A percentile compares a stretch with the other conserved stretches of the same genome.
These are phyloP conservation scores for Malassezia globosa DNA, from an alignment of 1,284 basidiomycete genomes.

Conservation along the genomic window DNA sequence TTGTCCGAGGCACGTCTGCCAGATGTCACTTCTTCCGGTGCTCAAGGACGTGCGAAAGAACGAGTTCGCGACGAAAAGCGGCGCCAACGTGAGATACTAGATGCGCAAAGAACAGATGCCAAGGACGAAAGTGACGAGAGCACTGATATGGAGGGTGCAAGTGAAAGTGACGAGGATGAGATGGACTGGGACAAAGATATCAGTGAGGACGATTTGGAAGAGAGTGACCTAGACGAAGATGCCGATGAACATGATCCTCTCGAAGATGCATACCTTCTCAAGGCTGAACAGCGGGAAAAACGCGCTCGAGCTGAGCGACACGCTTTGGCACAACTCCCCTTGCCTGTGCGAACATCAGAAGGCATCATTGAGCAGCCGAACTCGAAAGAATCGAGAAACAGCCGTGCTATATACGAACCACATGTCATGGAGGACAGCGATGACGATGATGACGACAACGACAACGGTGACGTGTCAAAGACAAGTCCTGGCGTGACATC, in stretches of 20 bases:
- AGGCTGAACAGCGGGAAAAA: constrained; percentile 22
- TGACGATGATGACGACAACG: constrained; percentile 11
- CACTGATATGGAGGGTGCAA: constrained; percentile 62
- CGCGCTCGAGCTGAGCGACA: constrained; percentile 12
- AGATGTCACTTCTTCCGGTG: constrained; percentile 1
- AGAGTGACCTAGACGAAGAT: constrained; percentile 5
- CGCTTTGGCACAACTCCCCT: constrained; percentile 18
- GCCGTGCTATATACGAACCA: constrained; percentile 25
- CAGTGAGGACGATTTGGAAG: neutral
- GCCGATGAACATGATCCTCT: constrained; percentile 8
- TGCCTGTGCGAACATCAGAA: constrained; percentile 15
- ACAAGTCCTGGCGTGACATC: constrained; percentile 1
- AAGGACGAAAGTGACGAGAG: constrained; percentile 57
- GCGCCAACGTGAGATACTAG: constrained; percentile 8
- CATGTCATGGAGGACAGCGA: no score
- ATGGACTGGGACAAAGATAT: neutral
- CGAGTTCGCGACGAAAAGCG: constrained; percentile 3
- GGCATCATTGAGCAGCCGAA: constrained; percentile 5
- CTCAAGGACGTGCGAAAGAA: constrained; percentile 8
- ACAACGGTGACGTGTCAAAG: constrained; percentile 5
- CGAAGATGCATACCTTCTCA: constrained; percentile 26
- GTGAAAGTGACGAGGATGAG: constrained; percentile 16
- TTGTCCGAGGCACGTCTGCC: constrained; percentile 9
- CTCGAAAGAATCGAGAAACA: constrained; percentile 12
- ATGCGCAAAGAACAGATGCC: neutral